Conservation (phyloP, 106 monocot genomes). For the Posidonia australis region DNA sequence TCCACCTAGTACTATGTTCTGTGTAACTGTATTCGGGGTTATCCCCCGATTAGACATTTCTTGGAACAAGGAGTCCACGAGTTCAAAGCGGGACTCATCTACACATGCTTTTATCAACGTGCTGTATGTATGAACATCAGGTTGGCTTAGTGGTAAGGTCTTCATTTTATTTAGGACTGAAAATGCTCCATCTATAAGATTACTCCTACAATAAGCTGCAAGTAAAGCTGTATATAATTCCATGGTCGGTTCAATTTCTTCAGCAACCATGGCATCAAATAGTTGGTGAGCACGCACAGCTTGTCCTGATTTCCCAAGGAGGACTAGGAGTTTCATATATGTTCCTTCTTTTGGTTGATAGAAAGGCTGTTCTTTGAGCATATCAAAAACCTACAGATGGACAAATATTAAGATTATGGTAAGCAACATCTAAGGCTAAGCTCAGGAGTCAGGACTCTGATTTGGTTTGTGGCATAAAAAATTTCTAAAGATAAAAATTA, state of each 20-base stretch:
- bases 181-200: slow-evolving; percentile 60
- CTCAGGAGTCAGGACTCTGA: too few species aligned
- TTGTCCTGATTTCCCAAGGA: slow-evolving; percentile 78
- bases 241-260: slow-evolving; percentile 57
- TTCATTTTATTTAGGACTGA: slow-evolving; percentile 63
- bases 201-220: slow-evolving; percentile 51
- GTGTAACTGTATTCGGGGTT: slow-evolving; percentile 72
- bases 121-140: slow-evolving; percentile 78
- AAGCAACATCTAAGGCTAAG: not conserved
- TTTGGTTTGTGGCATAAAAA: too few species aligned
- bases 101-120: slow-evolving; percentile 68
- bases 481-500: too few species aligned
- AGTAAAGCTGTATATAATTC: slow-evolving; percentile 75
- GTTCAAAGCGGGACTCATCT: slow-evolving; percentile 49
- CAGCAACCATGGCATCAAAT: slow-evolving; percentile 66
- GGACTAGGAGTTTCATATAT: slow-evolving; percentile 74
- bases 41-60: slow-evolving; percentile 69
- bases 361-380: slow-evolving; percentile 68
- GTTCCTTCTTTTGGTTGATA: slow-evolving; percentile 86
- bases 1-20: slow-evolving; percentile 62
- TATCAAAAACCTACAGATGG: slow-evolving; percentile 51
- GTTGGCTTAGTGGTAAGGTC: slow-evolving; percentile 57
- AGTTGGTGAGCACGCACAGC: slow-evolving; percentile 42
- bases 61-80: slow-evolving; percentile 51
- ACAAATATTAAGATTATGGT: not conserved